Base-by-base conservation (phyloP, 202 grass and related monocot genomes). In the Bolboschoenoplectus hybrid region DNA sequence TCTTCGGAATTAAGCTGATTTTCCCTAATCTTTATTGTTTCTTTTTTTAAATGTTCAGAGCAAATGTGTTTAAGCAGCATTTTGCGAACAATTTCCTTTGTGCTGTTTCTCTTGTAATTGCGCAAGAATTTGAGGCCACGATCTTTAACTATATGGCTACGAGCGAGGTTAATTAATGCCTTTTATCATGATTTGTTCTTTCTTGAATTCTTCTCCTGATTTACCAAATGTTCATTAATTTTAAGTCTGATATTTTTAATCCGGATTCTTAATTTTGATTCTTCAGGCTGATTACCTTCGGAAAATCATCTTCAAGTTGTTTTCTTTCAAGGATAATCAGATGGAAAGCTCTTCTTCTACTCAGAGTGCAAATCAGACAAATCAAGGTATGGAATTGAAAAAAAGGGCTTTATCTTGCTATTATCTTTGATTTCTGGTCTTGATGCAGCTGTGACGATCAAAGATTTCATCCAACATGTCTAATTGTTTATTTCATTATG, bases 401-500 rank as follows among this genome's bases (percentile, higher is more conserved):
- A 67, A 5, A 1, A 4, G 0, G 14, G 10, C 26, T 26, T 67
- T 40, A 16, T 68, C 66, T 68, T 68, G 40, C 5, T 43, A 16
- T 14, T 68, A 6, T 68, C 13, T 68, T 43, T 68, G 12, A 16
- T 68, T 68, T 16, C 38, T 41, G 5, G 11, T 68, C 66, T 43
- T 40, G 20, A 7, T 10, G 7, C n/a, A 10, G 6, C 16, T 72
- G 17, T 46, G 7, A 26, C 8, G 17, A 20, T 3, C 47, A 47
- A 72, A 17, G 40, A 70, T 16, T 43, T n/a, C 6, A 70, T 70
- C 39, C 0, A 7, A 45, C n/a, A 4, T 2, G 44, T 35, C 32
- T 57, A 79, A 56, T 79, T 77, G 51, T 57, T 79, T 57, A 52
- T 40, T 79, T 35, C 32, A 40, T 58, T 40, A 35, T 79, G 74